Base-by-base conservation (phyloP, 257 asterid species). In the Solanum ossicruentum region DNA sequence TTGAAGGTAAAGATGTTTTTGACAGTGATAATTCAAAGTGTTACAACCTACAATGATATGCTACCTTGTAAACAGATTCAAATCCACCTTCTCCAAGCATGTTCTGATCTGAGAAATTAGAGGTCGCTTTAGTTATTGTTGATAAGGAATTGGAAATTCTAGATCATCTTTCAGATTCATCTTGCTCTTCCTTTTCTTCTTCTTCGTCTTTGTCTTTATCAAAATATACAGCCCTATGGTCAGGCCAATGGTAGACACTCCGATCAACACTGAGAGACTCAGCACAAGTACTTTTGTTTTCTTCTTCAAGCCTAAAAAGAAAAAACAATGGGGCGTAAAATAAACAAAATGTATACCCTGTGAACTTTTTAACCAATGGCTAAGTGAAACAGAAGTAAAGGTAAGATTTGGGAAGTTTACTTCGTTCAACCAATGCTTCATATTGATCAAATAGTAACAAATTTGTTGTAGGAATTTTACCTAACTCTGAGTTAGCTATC, bases 51-150 rank as follows among this genome's bases (percentile, higher is more conserved):
- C 26, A 78, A 51, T 2, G 28, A 7, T 86, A 86, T 4, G 66
- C 36, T 86, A 86, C 90, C 89, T 86, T 88, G 66, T 86, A 88
- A 61, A 86, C 89, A 72, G 89, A 80, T 66, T 88, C 88, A 75
- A 82, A 87, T 16, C 88, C 89, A 82, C 88, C 86, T 86, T 77
- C 85, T 75, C 89, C 89, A 5, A 87, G 84, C 87, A 45, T 84
- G 81, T 87, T 87, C 69, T 54, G 51, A 43, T 51, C 41, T 13
- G 89, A 84, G 56, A 85, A 88, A 56, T 79, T 85, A 20, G 58
- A 81, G 9, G 90, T 86, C n/a, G 88, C 90, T 26, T 86, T 82
- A 63, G n/a, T 28, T 54, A 88, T 28, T n/a, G 87, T 81, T 60
- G 61, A 18, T 17, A 86, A 47, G 39, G 87, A 66, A 49, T 81